Evolutionary conservation across 345 rosid species (phyloP).

Genomic region (Capsella bursapastoris): DNA sequence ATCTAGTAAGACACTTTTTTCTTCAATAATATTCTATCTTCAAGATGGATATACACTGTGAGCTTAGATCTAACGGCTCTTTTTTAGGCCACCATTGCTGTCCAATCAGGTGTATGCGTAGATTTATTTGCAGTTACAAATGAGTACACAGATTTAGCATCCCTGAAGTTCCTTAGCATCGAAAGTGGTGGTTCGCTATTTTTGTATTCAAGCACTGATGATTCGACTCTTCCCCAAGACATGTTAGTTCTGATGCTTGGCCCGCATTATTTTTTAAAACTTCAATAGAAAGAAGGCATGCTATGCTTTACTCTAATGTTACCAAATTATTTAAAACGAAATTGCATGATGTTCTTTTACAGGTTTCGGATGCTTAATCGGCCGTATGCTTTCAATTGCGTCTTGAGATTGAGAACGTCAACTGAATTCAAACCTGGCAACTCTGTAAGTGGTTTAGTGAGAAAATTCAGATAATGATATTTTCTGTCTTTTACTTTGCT

Average conservation of each 20-base stretch:
- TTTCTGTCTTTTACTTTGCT: not conserved
- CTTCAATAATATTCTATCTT: slow-evolving; percentile 29
- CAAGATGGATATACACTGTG: slow-evolving; percentile 24
- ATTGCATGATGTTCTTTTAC: slow-evolving; percentile 36
- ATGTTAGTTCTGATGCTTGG: slow-evolving; percentile 63
- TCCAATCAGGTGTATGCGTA: slow-evolving; percentile 97
- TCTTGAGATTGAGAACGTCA: slow-evolving; percentile 90
- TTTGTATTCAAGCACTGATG: slow-evolving; percentile 87
- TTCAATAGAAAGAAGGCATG: not conserved
- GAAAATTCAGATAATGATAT: slow-evolving; percentile 1
- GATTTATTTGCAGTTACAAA: slow-evolving; percentile 95
- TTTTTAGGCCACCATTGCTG: slow-evolving; percentile 93
- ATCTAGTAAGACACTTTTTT: slow-evolving; percentile 60
- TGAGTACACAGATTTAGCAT: slow-evolving; percentile 98
- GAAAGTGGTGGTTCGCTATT: slow-evolving; percentile 98
- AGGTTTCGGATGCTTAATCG: slow-evolving; percentile 95
- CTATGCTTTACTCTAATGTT: slow-evolving; percentile 14
- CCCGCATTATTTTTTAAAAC: not conserved
- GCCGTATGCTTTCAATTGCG: slow-evolving; percentile 93
- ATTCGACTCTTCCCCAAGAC: slow-evolving; percentile 99
- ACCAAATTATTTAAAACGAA: slow-evolving; percentile 18
- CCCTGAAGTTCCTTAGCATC: slow-evolving; percentile 93
- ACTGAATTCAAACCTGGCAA: slow-evolving; percentile 89
- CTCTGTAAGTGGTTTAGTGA: slow-evolving; percentile 63
- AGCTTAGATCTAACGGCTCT: slow-evolving; percentile 49